These are phyloP conservation scores for Rhizophagus prolifer DNA, from an alignment of 192 early-diverging fungal species.

Conservation along the genomic window DNA sequence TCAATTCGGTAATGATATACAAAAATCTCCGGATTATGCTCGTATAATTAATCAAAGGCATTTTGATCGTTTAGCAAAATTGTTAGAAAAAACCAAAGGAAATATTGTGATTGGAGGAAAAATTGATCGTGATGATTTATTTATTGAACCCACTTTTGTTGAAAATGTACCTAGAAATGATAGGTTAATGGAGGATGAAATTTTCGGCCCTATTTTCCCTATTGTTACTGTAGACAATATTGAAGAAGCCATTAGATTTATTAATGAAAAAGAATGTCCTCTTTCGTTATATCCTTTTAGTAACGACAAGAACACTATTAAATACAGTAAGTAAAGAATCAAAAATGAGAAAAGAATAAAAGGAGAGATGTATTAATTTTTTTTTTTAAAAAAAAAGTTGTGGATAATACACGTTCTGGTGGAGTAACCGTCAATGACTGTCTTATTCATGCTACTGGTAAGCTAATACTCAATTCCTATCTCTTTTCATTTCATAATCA, in stretches of 20 bases:
- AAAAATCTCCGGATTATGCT: constrained; percentile 47
- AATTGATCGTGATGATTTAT: constrained; percentile 58
- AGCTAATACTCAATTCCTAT: background rate
- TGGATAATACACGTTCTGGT: constrained; percentile 74
- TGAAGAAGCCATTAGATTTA: constrained; percentile 61
- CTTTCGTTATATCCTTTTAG: constrained; percentile 81
- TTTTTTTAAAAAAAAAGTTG: constrained; percentile 36
- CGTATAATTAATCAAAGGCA: constrained; percentile 66
- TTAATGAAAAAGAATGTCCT: constrained; percentile 69
- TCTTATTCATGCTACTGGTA: constrained; percentile 66
- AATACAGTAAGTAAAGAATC: constrained; percentile 42
- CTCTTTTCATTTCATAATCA: background rate
- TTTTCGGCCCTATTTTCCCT: constrained; percentile 93
- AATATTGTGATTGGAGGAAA: constrained; percentile 61
- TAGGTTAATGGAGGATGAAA: constrained; percentile 76
- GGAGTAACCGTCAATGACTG: constrained; percentile 78
- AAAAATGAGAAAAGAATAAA: background rate
- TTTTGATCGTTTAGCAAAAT: constrained; percentile 54
- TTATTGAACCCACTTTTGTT: constrained; percentile 79
- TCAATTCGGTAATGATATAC: constrained; percentile 44
- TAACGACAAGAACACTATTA: constrained; percentile 42
- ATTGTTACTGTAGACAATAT: constrained; percentile 65
- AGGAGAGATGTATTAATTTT: background rate
- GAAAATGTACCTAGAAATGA: constrained; percentile 62
- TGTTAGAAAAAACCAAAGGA: constrained; percentile 56